phyloP scores from a whole-genome alignment of 257 asterid genomes.

The Orobanche coerulescens region DNA sequence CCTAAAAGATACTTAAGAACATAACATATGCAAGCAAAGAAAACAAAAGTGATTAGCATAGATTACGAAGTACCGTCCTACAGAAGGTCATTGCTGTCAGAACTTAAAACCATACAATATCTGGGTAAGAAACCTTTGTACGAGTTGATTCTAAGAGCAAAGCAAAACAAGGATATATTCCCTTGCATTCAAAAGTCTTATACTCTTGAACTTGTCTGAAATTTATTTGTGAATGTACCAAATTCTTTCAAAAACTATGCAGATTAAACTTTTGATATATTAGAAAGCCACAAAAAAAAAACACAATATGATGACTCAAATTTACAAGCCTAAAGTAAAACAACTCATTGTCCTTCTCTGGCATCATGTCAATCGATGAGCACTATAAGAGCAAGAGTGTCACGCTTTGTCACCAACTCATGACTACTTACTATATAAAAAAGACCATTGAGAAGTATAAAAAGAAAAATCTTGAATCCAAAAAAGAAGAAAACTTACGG shows the following conservation, averaged over 20 bases:
- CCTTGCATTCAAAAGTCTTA: too few relatives aligned
- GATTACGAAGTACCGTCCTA: too few relatives aligned
- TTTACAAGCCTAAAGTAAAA: not conserved
- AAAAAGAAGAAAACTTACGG: constrained; percentile 54
- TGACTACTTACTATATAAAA: not conserved
- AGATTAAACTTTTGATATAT: not conserved
- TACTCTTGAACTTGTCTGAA: too few relatives aligned
- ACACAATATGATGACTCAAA: too few relatives aligned
- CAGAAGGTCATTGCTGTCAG: not conserved
- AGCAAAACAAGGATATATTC: too few relatives aligned
- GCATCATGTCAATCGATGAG: not conserved
- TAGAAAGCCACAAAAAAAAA: not conserved
- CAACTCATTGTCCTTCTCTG: not conserved
- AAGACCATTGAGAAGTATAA: not conserved
- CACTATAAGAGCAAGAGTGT: not conserved
- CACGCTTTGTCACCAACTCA: not conserved
- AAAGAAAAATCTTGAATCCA: constrained; percentile 7
- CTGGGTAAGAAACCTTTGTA: not conserved
- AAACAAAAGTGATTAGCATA: too few relatives aligned
- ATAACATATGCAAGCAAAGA: too few relatives aligned
- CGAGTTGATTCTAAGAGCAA: too few relatives aligned
- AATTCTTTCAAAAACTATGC: too few relatives aligned
- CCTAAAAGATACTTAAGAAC: too few relatives aligned
- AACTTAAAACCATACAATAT: not conserved
- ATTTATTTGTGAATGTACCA: too few relatives aligned